Evolutionary conservation across 176 grass and related monocot genomes (phyloP), one percentile per base, ranked within the genome.

Genomic region (Metroxylon sagu): DNA sequence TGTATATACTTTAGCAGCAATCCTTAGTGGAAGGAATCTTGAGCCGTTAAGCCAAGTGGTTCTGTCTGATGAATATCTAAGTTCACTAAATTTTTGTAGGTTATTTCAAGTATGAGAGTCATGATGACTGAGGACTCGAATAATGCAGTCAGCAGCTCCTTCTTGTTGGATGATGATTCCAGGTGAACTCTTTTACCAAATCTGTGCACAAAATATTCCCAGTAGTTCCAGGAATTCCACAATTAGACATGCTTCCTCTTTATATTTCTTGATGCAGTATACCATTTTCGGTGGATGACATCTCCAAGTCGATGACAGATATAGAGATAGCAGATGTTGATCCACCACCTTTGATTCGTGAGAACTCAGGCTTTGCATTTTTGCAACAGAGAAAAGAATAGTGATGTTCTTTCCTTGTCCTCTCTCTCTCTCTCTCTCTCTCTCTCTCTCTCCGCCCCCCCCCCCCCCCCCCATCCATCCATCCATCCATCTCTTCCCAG

Each of bases 161-260:
- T 98, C 76, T 74, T 98, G 79, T 71, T 98, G 68, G 94, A 98
- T 54, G 94, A 98, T n/a, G 88, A 98, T 80, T 92, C 94, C 56
- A 98, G 94, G 94, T 91, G 68, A 68, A 52, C 25, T 8, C 16
- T 69, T 70, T 76, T 64, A 29, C 17, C 48, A 50, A 62, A 61
- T 31, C 19, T 65, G n/a, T 50, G 29, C 7, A 14, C 8, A 43
- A 43, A 43, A 43, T 43, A 3, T 43, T 43, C 35, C 35, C 7
- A 3, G 35, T 14, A 43, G 35, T 10, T 43, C 31, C 35, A 43
- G 12, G 35, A 43, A 43, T 43, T 43, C 12, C 35, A 3, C 10
- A 43, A 43, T 43, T 7, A 43, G 35, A 12, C 35, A 14, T 43
- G 35, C 10, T 43, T 43, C 35, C 10, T 14, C 35, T 43, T 43